A percentile compares a stretch with the other conserved stretches of the same genome.
Conservation (phyloP, 176 grass and related monocot genomes). For the Oryza nivara region DNA sequence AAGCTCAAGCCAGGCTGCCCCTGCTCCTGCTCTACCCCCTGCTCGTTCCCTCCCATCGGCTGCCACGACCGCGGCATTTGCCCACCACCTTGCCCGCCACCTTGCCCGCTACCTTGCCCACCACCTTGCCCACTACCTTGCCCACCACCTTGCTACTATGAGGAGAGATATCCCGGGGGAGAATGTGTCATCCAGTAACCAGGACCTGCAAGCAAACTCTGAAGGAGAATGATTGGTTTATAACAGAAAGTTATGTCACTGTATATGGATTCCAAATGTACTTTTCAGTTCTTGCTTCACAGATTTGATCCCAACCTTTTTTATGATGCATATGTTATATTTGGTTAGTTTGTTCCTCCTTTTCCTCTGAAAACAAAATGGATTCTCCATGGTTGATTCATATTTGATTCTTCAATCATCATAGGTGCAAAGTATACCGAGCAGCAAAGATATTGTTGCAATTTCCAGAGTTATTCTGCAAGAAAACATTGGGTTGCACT, state of each 20-base stretch:
- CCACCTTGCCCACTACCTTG: background rate
- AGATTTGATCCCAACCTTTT: background rate
- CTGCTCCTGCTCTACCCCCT: background rate
- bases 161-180: constrained; percentile 11
- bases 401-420: background rate
- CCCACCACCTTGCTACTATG: background rate
- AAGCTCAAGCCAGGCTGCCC: background rate
- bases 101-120: background rate
- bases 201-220: background rate
- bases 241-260: background rate
- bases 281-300: background rate
- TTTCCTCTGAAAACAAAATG: background rate
- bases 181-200: constrained; percentile 51
- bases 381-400: background rate
- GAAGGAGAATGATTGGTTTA: background rate
- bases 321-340: background rate
- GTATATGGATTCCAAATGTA: background rate
- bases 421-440: background rate
- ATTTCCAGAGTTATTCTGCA: background rate
- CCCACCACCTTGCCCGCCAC: background rate
- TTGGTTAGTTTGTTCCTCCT: background rate
- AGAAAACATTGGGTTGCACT: background rate
- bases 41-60: no score
- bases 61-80: background rate
- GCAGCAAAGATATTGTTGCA: background rate